A percentile compares a stretch with the other conserved stretches of the same genome.
phyloP scores from a whole-genome alignment of 1,284 basidiomycete species.

The Ceratobasidium sp. region DNA sequence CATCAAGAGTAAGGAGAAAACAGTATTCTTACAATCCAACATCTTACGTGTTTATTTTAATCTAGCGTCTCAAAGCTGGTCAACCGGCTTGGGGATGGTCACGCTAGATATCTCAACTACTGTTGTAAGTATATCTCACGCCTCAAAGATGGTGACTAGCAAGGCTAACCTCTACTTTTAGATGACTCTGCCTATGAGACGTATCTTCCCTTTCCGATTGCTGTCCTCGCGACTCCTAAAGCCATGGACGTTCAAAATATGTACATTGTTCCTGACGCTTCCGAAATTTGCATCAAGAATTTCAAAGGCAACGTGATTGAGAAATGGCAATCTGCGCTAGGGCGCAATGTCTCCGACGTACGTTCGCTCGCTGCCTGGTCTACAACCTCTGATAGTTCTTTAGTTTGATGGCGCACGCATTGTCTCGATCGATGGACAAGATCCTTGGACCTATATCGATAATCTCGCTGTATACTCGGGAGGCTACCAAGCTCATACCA shows the following conservation, averaged over 20 bases:
- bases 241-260: constrained; percentile 57
- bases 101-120: constrained; percentile 64
- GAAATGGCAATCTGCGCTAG: constrained; percentile 57
- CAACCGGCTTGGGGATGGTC: constrained; percentile 67
- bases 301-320: constrained; percentile 59
- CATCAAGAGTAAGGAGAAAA: constrained; percentile 40
- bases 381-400: too few relatives aligned
- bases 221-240: constrained; percentile 60
- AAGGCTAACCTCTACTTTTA: too few relatives aligned
- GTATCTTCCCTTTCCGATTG: constrained; percentile 65
- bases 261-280: constrained; percentile 69
- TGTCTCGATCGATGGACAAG: constrained; percentile 62
- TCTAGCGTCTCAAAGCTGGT: constrained; percentile 58
- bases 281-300: constrained; percentile 62
- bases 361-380: background rate
- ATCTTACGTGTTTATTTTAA: background rate
- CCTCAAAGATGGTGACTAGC: background rate
- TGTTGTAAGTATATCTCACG: constrained; percentile 40
- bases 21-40: background rate
- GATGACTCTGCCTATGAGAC: constrained; percentile 49
- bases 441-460: constrained; percentile 66
- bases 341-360: constrained; percentile 63
- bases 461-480: constrained; percentile 62
- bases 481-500: constrained; percentile 59
- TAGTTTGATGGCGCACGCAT: constrained; percentile 66